Evolutionary conservation across 2,329 filamentous ascomycete genomes (phyloP), one percentile per base, ranked within the genome.

Genomic region (Lachnellula suecica): DNA sequence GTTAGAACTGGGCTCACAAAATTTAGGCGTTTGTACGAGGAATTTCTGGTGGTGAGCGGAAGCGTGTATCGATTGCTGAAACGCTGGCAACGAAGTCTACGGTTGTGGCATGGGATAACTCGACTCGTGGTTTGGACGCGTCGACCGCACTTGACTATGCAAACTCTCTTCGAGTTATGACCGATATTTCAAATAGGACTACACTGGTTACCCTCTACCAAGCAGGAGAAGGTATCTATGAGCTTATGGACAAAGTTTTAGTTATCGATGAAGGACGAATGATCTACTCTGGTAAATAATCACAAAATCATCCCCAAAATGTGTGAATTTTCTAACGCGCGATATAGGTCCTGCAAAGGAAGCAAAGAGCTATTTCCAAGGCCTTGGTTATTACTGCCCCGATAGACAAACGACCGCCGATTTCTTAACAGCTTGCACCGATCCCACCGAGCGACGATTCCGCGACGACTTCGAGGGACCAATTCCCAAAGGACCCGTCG

Each of bases 61-160:
- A 92, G 68, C 85, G 89, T 64, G 88, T 91, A 8, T 86, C 84
- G 20, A 91, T 93, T 58, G 87, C 87, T 1, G 89, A 93, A 69
- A 89, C 87, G 0, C 71, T 93, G 20, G 85, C 87, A 4, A 87
- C 87, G 6, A 87, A 88, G 67, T 84, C 84, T 1, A 84, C 85
- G 0, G 84, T 92, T 1, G 83, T 88, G 29, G 86, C 84, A 57
- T 92, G 87, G 87, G 89, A 93, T 61, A 93, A 93, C 67, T 86
- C 82, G 0, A 93, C 88, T 0, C 77, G 89, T 44, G 89, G 89
- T n/a, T 74, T 93, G 0, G 89, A 94, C 65, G 85, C 88, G 1
- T 88, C 84, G 1, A 92, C 88, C 0, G 89, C 89, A 4, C 75
- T 92, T 4, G 88, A 92, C 63, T 93, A 89, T 61, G 87, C 85